Conservation (phyloP, 495 filamentous ascomycete species). For the Chaetomium tenue region DNA sequence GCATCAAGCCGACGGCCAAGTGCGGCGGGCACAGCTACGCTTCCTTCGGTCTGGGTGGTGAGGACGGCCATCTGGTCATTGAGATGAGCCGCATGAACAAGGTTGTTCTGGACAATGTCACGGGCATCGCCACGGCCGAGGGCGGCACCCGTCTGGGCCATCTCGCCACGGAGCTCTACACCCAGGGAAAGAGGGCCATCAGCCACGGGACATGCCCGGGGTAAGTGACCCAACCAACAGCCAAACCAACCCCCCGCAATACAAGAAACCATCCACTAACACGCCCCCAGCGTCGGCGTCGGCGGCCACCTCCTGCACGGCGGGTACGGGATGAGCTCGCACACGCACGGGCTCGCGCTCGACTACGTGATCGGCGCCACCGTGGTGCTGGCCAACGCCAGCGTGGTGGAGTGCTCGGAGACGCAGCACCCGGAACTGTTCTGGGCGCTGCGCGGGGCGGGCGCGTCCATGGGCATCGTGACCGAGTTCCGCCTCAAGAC, state of each 20-base stretch:
- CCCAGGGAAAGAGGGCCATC: conserved; percentile 45
- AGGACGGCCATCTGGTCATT: conserved; percentile 48
- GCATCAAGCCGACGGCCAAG: conserved; percentile 47
- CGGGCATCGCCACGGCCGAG: conserved; percentile 43
- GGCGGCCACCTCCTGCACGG: conserved; percentile 48
- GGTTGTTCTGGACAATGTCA: conserved; percentile 39
- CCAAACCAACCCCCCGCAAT: neutral
- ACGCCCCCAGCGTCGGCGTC: conserved; percentile 39
- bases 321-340: conserved; percentile 46
- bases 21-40: conserved; percentile 51
- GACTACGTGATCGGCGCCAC: conserved; percentile 48
- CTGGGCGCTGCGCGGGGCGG: conserved; percentile 48
- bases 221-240: conserved; percentile 21
- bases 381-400: conserved; percentile 45
- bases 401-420: conserved; percentile 39
- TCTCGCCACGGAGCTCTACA: conserved; percentile 43
- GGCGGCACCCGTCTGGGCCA: conserved; percentile 45
- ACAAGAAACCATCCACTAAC: conserved; percentile 14
- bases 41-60: conserved; percentile 47
- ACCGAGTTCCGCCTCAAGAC: conserved; percentile 47
- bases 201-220: conserved; percentile 51
- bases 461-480: conserved; percentile 45
- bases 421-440: conserved; percentile 48
- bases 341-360: conserved; percentile 44
- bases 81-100: conserved; percentile 48